These are phyloP conservation scores for Blastobotrys raffinosifermentans DNA, from an alignment of 1,139 yeast genomes.

Conservation along the genomic window DNA sequence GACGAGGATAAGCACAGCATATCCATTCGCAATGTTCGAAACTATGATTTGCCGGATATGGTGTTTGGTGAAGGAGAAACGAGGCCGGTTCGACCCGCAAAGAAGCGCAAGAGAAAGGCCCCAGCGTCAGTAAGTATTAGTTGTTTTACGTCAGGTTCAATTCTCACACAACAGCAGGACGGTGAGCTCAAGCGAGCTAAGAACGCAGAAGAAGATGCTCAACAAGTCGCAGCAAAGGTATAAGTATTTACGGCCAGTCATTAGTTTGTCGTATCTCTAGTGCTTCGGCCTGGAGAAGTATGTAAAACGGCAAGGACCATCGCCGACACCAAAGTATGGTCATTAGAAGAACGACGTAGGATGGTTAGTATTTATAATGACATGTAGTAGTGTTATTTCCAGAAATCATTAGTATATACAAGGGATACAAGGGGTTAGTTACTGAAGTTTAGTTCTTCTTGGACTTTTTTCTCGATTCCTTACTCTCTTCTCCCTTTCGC, in stretches of 20 bases:
- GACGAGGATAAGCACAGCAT: slow-evolving; percentile 53
- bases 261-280: neutral
- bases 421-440: no score
- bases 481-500: neutral
- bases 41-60: slow-evolving; percentile 76
- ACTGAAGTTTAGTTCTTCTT: neutral
- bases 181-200: slow-evolving; percentile 6
- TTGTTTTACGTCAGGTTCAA: no score
- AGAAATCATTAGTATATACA: neutral
- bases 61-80: slow-evolving; percentile 76
- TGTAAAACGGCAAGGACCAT: no score
- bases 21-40: slow-evolving; percentile 69
- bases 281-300: neutral
- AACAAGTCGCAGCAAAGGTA: slow-evolving; percentile 3
- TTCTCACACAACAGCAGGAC: no score
- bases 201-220: slow-evolving; percentile 3
- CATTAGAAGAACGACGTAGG: no score
- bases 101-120: slow-evolving; percentile 43
- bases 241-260: slow-evolving; percentile 1
- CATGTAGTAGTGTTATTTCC: neutral
- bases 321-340: no score
- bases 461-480: neutral
- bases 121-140: slow-evolving; percentile 9
- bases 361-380: neutral
- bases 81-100: slow-evolving; percentile 55